phyloP scores from a whole-genome alignment of 2,329 filamentous ascomycete genomes.

The Knufia fluminis region DNA sequence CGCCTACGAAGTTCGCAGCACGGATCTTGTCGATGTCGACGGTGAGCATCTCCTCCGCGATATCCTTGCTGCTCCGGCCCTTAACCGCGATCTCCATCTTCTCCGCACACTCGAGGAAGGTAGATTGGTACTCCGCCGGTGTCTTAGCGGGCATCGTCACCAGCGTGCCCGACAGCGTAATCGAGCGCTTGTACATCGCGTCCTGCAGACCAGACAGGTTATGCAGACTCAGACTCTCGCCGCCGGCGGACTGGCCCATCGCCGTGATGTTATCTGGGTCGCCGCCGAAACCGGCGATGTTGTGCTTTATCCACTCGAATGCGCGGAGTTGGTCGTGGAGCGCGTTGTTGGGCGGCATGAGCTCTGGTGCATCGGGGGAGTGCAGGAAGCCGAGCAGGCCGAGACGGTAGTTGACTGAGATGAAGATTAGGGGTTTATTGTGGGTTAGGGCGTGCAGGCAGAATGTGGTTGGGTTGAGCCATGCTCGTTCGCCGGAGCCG shows the following conservation, averaged over 20 bases:
- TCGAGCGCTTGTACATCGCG: slow-evolving; percentile 1
- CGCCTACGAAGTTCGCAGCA: background rate
- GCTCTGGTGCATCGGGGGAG: background rate
- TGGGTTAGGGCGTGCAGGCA: background rate
- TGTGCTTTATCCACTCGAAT: slow-evolving; percentile 32
- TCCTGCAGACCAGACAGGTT: slow-evolving; percentile 8
- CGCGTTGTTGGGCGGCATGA: slow-evolving; percentile 32
- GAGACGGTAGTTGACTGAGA: slow-evolving; percentile 27
- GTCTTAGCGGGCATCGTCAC: slow-evolving; percentile 23
- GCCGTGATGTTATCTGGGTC: slow-evolving; percentile 32
- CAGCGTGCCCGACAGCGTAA: slow-evolving; percentile 10
- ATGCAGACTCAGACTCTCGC: slow-evolving; percentile 16
- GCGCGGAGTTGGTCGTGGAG: slow-evolving; percentile 34
- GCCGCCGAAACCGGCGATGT: slow-evolving; percentile 35
- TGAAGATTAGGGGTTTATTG: slow-evolving; percentile 21
- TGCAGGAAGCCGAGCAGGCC: slow-evolving; percentile 28
- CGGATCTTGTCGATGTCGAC: background rate
- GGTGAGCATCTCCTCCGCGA: slow-evolving; percentile 33
- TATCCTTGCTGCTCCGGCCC: slow-evolving; percentile 40
- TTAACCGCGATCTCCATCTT: slow-evolving; percentile 38
- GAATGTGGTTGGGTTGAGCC: background rate
- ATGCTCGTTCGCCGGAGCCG: background rate
- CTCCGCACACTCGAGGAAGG: slow-evolving; percentile 30
- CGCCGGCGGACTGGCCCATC: slow-evolving; percentile 43
- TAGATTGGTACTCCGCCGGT: slow-evolving; percentile 21